Percentiles rank a stretch among this genome's conserved stretches.
Conservation (phyloP, 768 basidiomycete species). For the Heimioporus sp. region DNA sequence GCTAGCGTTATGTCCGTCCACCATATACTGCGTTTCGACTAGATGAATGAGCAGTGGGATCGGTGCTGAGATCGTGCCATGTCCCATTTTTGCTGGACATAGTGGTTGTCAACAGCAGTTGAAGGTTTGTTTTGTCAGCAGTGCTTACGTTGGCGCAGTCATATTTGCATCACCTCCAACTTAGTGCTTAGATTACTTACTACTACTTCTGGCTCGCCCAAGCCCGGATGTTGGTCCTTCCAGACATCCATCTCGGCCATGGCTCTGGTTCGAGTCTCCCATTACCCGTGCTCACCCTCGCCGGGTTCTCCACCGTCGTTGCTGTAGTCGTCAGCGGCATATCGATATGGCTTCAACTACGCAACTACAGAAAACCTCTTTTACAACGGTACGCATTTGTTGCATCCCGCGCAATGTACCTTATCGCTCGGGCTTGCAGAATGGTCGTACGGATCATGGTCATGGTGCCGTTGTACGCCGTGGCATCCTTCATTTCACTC, state of each 20-base stretch:
- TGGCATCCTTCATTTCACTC: conserved; percentile 88
- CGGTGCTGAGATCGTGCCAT: too few relatives aligned
- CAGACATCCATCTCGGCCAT: conserved; percentile 25
- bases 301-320: conserved; percentile 62
- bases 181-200: background rate
- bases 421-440: conserved; percentile 34
- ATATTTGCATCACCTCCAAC: too few relatives aligned
- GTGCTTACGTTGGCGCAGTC: too few relatives aligned
- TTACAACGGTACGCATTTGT: conserved; percentile 60
- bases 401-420: conserved; percentile 3
- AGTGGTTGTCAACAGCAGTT: too few relatives aligned
- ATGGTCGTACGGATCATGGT: conserved; percentile 95
- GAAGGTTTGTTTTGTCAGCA: too few relatives aligned
- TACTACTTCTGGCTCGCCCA: background rate
- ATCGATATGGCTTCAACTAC: conserved; percentile 79
- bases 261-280: conserved; percentile 64
- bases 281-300: conserved; percentile 52
- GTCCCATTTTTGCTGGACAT: too few relatives aligned
- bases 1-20: too few relatives aligned
- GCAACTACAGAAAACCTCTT: conserved; percentile 81
- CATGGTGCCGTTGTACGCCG: conserved; percentile 93
- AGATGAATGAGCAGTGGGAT: too few relatives aligned
- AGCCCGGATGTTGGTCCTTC: conserved; percentile 1
- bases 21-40: too few relatives aligned
- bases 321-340: conserved; percentile 71